phyloP scores from a whole-genome alignment of 2,329 filamentous ascomycete species.

The Aspergillus sp. region DNA sequence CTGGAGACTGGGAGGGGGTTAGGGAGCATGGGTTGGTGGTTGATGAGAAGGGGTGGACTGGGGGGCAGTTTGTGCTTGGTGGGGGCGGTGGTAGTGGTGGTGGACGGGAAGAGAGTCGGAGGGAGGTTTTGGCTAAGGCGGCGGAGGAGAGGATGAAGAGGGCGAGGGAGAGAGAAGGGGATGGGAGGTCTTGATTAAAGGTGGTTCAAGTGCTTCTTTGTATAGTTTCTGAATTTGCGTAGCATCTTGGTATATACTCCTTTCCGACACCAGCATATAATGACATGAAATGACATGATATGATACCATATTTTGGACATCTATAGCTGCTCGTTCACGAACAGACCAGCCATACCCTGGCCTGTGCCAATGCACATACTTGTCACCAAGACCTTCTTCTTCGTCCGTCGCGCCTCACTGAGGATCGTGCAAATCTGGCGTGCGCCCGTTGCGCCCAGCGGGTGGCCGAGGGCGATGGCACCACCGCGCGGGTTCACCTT shows the following conservation, averaged over 20 bases:
- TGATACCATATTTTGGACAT: neutral
- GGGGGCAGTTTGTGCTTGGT: slow-evolving; percentile 73
- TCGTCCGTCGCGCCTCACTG: slow-evolving; percentile 77
- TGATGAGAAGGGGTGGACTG: slow-evolving; percentile 75
- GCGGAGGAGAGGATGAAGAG: slow-evolving; percentile 68
- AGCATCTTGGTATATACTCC: neutral
- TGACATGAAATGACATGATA: slow-evolving; percentile 6
- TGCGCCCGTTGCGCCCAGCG: slow-evolving; percentile 84
- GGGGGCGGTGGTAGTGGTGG: slow-evolving; percentile 49
- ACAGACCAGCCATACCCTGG: slow-evolving; percentile 67
- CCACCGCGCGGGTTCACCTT: slow-evolving; percentile 93
- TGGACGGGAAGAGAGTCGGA: slow-evolving; percentile 57
- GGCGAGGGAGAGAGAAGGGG: slow-evolving; percentile 46
- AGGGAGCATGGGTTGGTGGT: slow-evolving; percentile 57
- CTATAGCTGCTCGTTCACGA: slow-evolving; percentile 63
- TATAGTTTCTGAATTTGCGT: neutral
- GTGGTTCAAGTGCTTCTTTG: neutral
- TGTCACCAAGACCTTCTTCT: slow-evolving; percentile 88
- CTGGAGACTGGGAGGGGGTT: slow-evolving; percentile 55
- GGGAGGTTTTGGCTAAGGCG: slow-evolving; percentile 74
- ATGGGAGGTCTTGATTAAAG: slow-evolving; percentile 13
- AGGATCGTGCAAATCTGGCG: slow-evolving; percentile 89
- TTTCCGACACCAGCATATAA: neutral
- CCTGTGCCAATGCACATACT: slow-evolving; percentile 81
- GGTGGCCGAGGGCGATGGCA: slow-evolving; percentile 89